Evolutionary conservation across 2,329 filamentous ascomycete species (phyloP), one percentile per base, ranked within the genome.

Genomic region (Penicillium sp.): DNA sequence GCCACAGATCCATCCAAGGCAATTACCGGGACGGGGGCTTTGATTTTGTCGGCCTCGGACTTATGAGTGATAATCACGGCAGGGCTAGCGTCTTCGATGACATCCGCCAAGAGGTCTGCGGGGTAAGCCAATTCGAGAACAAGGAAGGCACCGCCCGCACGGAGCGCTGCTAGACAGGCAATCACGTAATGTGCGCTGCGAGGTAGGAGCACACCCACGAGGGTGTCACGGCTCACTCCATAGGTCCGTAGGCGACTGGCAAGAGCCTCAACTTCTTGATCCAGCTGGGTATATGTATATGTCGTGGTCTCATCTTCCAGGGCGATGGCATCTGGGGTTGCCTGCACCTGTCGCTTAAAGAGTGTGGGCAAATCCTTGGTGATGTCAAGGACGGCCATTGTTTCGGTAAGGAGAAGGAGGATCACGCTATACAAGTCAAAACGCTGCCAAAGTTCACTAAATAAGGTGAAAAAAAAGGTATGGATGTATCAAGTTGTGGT

Each of bases 51-150:
- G 7, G 82, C 81, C 65, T 91, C 86, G 11, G 84, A 81, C 52
- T 76, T 78, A 69, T 86, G 83, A 0, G 89, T 92, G 63, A 93
- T 79, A 4, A 92, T 81, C 23, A 91, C 87, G 9, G 80, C 82
- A 3, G 90, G 90, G 29, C 81, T 82, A 11, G 89, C 87, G 77
- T 93, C 90, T 31, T 89, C 86, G 50, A 92, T 82, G 50, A 92
- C 89, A 73, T 92, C 89, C 50, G 87, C 83, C 60, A 93, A 78
- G 48, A 92, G 78, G 55, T 85, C 86, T 0, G 87, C 84, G 15
- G 90, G 90, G 62, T 92, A 92, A 3, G 90, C 90, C 48, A 91
- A 79, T 74, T 93, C 90, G 3, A 93, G 83, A 2, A 92, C 89
- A 5, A 93, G 79, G 69, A 92, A 93, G 2, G 90, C 90, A 53